phyloP scores from a whole-genome alignment of 306 rosid genomes.

The Glycine latifolia region DNA sequence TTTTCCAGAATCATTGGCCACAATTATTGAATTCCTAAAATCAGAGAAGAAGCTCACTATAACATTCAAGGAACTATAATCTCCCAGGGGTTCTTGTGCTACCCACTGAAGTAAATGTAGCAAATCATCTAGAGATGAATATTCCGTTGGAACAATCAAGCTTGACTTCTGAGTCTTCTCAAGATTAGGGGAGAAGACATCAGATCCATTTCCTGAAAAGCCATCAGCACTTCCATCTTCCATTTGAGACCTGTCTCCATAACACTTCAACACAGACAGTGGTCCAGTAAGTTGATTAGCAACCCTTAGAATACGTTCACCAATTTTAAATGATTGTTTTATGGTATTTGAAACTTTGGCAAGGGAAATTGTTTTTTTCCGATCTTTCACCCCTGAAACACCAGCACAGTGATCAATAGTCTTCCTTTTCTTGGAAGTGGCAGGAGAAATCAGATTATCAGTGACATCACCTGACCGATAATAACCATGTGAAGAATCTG shows the following conservation, averaged over 20 bases:
- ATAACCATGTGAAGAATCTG: constrained; percentile 57
- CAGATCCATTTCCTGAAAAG: constrained; percentile 52
- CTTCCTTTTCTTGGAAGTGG: constrained; percentile 65
- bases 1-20: constrained; percentile 51
- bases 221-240: constrained; percentile 58
- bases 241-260: constrained; percentile 60
- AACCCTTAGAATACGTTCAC: constrained; percentile 89
- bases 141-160: constrained; percentile 55
- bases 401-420: constrained; percentile 57
- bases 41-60: constrained; percentile 84
- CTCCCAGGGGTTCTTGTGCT: constrained; percentile 75
- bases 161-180: constrained; percentile 61
- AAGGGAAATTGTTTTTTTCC: constrained; percentile 63
- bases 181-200: constrained; percentile 48
- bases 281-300: constrained; percentile 87
- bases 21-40: constrained; percentile 74
- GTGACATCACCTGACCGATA: constrained; percentile 54
- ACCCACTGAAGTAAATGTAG: constrained; percentile 68
- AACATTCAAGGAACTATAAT: constrained; percentile 53
- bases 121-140: constrained; percentile 75
- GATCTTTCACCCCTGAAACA: constrained; percentile 53
- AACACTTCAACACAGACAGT: constrained; percentile 57
- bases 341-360: constrained; percentile 66
- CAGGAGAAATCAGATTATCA: constrained; percentile 48
- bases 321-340: constrained; percentile 83